These are phyloP conservation scores for Acrasis kona DNA, from an alignment of 78 protist genomes.

Conservation along the genomic window DNA sequence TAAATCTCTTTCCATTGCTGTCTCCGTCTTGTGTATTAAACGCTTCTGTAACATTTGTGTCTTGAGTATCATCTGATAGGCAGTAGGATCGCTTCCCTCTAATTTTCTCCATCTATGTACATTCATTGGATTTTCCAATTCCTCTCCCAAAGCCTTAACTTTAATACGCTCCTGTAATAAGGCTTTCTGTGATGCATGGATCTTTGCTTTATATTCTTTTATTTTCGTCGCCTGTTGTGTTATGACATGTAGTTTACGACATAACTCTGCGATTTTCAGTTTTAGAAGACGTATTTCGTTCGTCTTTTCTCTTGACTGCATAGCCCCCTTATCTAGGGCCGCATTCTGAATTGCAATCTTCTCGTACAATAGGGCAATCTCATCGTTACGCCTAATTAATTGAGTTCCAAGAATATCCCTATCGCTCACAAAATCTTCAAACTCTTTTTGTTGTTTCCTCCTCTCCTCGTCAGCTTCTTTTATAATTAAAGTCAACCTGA, in stretches of 20 bases:
- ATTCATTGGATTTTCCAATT: constrained; percentile 85
- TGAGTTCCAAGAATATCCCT: constrained; percentile 79
- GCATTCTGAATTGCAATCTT: constrained; percentile 72
- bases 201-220: constrained; percentile 38
- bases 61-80: constrained; percentile 67
- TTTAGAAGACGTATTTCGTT: constrained; percentile 64
- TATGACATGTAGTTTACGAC: constrained; percentile 27
- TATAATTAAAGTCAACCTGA: constrained; percentile 51
- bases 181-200: constrained; percentile 60
- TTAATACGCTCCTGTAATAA: constrained; percentile 67
- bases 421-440: constrained; percentile 54
- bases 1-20: constrained; percentile 62
- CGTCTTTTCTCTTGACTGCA: constrained; percentile 32
- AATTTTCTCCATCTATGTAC: constrained; percentile 75
- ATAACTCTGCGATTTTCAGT: constrained; percentile 34
- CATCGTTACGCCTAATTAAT: constrained; percentile 84
- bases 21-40: constrained; percentile 68
- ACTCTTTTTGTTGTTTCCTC: constrained; percentile 51
- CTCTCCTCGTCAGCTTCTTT: constrained; percentile 55
- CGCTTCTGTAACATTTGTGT: constrained; percentile 78
- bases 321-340: constrained; percentile 76
- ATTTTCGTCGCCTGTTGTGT: constrained; percentile 8
- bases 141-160: constrained; percentile 68
- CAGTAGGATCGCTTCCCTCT: constrained; percentile 61
- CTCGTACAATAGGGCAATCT: constrained; percentile 81